These are phyloP conservation scores for Acer saccharum DNA, from an alignment of 345 rosid genomes.

Conservation along the genomic window DNA sequence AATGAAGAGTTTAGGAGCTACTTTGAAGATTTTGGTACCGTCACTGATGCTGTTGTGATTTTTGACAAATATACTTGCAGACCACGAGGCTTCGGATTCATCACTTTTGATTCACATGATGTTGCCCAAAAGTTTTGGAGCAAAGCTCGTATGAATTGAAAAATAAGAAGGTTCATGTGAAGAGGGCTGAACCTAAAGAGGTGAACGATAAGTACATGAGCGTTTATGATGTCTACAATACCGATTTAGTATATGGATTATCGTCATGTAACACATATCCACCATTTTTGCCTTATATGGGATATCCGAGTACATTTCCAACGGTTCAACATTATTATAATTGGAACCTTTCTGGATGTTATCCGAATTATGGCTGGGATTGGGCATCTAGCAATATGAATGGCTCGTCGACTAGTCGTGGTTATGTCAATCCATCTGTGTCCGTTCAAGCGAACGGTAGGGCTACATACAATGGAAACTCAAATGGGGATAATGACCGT, in stretches of 20 bases:
- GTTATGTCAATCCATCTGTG: too few relatives aligned
- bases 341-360: background rate
- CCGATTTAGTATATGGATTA: background rate
- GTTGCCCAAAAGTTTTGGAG: constrained; percentile 8
- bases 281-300: background rate
- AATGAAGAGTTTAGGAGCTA: constrained; percentile 16
- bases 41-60: constrained; percentile 15
- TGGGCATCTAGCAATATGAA: too few relatives aligned
- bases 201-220: background rate
- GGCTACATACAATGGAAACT: background rate
- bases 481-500: too few relatives aligned
- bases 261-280: background rate
- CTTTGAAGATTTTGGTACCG: constrained; percentile 22
- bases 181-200: constrained; percentile 23
- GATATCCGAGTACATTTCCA: too few relatives aligned
- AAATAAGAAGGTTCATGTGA: constrained; percentile 31
- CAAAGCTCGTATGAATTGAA: constrained; percentile 12
- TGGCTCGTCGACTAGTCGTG: too few relatives aligned
- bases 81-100: constrained; percentile 29
- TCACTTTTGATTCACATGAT: constrained; percentile 25
- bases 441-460: background rate
- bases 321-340: background rate
- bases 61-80: background rate
- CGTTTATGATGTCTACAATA: background rate
- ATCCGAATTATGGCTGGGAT: too few relatives aligned